These are phyloP conservation scores for Apocynum venetum DNA, from an alignment of 257 asterid species.

Conservation along the genomic window DNA sequence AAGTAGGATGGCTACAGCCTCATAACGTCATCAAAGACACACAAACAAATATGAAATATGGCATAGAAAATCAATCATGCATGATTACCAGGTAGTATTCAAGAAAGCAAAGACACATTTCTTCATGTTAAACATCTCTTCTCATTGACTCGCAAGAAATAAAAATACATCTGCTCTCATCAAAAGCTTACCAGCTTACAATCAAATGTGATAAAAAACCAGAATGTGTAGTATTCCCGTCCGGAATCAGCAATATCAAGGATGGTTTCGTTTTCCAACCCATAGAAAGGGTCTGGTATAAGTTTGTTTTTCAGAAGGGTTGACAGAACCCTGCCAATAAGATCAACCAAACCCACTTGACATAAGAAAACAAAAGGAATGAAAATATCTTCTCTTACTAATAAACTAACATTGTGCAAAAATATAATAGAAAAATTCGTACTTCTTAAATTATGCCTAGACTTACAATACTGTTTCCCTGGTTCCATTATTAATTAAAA, in stretches of 20 bases:
- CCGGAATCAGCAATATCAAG: conserved; percentile 88
- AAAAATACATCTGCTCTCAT: background rate
- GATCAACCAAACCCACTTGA: conserved; percentile 1
- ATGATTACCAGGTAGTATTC: background rate
- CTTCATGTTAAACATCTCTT: background rate
- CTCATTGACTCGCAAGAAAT: background rate
- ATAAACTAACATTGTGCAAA: background rate
- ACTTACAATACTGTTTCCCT: background rate
- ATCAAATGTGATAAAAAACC: conserved; percentile 79
- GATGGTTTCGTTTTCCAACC: conserved; percentile 77
- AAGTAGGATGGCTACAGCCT: background rate
- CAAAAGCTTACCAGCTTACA: conserved; percentile 66
- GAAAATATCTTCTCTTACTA: background rate
- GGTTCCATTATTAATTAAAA: background rate
- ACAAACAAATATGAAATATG: background rate
- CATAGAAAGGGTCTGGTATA: conserved; percentile 92
- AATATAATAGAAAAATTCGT: background rate
- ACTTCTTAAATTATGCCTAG: background rate
- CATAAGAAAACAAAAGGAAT: background rate
- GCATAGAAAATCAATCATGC: background rate
- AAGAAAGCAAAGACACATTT: background rate
- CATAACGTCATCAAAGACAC: background rate
- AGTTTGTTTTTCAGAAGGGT: conserved; percentile 82
- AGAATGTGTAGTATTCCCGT: conserved; percentile 88
- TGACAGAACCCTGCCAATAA: conserved; percentile 65